Conservation (phyloP, 495 filamentous ascomycete species). For the Neurospora pannonica region DNA sequence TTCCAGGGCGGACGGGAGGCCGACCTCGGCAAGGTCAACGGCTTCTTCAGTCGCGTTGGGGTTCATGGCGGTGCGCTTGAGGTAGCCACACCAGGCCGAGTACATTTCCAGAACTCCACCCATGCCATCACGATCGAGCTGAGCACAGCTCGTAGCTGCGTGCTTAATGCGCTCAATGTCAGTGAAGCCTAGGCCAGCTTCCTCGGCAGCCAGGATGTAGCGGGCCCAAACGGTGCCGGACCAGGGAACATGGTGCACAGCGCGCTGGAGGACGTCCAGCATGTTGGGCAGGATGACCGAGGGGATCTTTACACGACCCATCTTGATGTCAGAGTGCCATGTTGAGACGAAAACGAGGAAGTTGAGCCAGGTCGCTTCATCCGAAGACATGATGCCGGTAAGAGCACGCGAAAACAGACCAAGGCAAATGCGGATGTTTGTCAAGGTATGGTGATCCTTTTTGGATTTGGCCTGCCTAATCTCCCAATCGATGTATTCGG, state of each 20-base stretch:
- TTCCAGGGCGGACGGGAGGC: conserved; percentile 74
- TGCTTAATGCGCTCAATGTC: conserved; percentile 86
- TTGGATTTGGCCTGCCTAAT: conserved; percentile 42
- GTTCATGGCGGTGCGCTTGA: conserved; percentile 72
- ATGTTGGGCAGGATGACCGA: conserved; percentile 30
- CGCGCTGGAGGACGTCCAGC: conserved; percentile 50
- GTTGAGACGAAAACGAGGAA: conserved; percentile 61
- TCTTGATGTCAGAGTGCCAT: conserved; percentile 26
- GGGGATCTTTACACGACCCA: conserved; percentile 21
- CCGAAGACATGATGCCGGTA: conserved; percentile 52
- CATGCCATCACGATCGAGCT: conserved; percentile 64
- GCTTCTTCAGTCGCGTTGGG: conserved; percentile 75
- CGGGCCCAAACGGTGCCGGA: conserved; percentile 85
- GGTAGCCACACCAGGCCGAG: conserved; percentile 84
- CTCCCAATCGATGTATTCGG: conserved; percentile 82
- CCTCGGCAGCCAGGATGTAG: conserved; percentile 74
- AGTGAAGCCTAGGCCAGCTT: conserved; percentile 60
- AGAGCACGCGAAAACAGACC: conserved; percentile 73
- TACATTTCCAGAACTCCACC: conserved; percentile 82
- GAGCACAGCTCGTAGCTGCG: conserved; percentile 70
- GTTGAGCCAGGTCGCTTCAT: conserved; percentile 68
- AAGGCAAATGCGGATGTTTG: conserved; percentile 51
- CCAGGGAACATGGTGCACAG: conserved; percentile 84
- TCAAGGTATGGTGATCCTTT: conserved; percentile 33
- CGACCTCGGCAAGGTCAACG: conserved; percentile 83